Conservation (phyloP, 257 asterid species). For the Lithospermum erythrorhizon region DNA sequence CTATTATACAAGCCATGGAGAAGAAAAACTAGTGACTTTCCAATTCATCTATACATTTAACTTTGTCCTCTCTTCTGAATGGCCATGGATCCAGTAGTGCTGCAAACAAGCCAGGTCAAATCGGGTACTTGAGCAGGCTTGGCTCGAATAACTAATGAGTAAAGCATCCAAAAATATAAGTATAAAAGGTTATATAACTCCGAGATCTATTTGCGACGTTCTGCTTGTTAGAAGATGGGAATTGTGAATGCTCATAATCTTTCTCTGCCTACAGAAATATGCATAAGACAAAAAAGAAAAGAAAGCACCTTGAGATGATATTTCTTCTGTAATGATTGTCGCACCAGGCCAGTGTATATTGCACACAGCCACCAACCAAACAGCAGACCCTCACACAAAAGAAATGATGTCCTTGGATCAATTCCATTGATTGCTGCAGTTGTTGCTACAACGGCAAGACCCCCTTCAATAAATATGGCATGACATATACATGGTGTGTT, state of each 20-base stretch:
- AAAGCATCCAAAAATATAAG: neutral
- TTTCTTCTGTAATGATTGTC: constrained; percentile 87
- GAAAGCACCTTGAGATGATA: constrained; percentile 86
- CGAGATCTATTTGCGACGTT: neutral
- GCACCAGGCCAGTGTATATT: constrained; percentile 74
- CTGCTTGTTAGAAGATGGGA: neutral
- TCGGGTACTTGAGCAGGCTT: neutral
- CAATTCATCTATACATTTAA: neutral
- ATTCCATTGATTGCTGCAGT: constrained; percentile 69
- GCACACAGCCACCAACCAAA: constrained; percentile 99
- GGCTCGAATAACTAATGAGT: neutral
- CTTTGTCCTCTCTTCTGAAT: neutral
- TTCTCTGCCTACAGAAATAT: neutral
- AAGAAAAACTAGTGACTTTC: neutral
- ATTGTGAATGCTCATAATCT: neutral
- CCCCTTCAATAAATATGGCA: constrained; percentile 87
- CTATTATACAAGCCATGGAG: neutral
- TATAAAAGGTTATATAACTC: neutral
- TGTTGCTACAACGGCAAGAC: constrained; percentile 64
- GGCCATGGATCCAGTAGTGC: neutral
- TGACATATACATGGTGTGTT: constrained; percentile 88
- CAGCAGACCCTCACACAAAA: constrained; percentile 73
- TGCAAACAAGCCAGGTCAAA: neutral
- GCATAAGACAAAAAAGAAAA: neutral
- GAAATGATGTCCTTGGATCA: constrained; percentile 83